Conservation (phyloP, 768 basidiomycete species). For the Mycena floridula region DNA sequence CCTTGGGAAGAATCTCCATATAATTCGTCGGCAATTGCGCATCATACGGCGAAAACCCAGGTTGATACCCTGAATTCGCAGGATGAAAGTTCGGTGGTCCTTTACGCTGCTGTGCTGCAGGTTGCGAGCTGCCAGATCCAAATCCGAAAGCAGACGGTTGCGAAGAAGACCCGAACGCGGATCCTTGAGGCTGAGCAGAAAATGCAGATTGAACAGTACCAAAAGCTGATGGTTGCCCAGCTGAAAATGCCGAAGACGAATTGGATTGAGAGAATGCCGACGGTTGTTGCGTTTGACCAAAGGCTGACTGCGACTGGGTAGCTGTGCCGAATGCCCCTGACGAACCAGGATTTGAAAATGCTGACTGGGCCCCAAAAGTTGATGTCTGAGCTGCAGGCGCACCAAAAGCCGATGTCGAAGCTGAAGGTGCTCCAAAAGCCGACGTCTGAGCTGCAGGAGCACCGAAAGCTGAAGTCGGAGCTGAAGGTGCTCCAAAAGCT, state of each 20-base stretch:
- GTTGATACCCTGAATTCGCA: constrained; percentile 29
- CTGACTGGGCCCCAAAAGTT: constrained; percentile 20
- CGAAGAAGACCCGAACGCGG: no score
- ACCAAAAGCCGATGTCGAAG: constrained; percentile 7
- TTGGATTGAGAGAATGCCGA: constrained; percentile 8
- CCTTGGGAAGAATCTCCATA: constrained; percentile 42
- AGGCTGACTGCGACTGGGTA: constrained; percentile 6
- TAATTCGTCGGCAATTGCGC: constrained; percentile 54
- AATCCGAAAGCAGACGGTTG: no score
- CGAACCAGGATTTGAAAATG: not conserved
- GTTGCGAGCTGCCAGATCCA: no score
- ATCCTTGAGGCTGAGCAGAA: constrained; percentile 14
- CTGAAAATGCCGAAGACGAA: constrained; percentile 3
- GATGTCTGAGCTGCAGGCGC: constrained; percentile 5
- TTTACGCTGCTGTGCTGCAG: constrained; percentile 4
- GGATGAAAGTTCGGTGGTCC: constrained; percentile 21
- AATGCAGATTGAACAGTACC: constrained; percentile 6
- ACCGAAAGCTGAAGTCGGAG: constrained; percentile 7
- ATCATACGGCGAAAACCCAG: constrained; percentile 51
- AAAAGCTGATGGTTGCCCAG: constrained; percentile 13
- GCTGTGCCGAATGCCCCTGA: constrained; percentile 10
- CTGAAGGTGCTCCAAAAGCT: constrained; percentile 19
- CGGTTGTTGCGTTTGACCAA: constrained; percentile 4
- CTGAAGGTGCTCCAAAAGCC: constrained; percentile 19
- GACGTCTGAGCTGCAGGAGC: constrained; percentile 8